Evolutionary conservation across 2,329 filamentous ascomycete species (phyloP).

Genomic region (Fusarium veterinarium): DNA sequence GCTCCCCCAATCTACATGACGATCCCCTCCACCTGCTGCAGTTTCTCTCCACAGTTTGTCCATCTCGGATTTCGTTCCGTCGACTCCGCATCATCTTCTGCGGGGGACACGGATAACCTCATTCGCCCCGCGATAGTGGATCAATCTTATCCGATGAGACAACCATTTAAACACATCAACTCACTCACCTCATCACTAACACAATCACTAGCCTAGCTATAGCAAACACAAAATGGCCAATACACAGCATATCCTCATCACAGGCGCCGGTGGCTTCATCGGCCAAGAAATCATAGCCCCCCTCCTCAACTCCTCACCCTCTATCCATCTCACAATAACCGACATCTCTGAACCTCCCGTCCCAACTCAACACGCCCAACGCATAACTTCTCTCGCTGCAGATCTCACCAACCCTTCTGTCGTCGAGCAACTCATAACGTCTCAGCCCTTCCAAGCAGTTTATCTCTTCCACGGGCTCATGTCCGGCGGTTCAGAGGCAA

Average conservation of each 20-base stretch:
- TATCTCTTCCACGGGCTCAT: constrained; percentile 74
- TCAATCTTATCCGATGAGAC: constrained; percentile 9
- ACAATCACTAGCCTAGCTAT: neutral
- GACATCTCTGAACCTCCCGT: constrained; percentile 66
- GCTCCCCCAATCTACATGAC: neutral
- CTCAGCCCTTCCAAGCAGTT: constrained; percentile 55
- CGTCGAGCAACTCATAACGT: constrained; percentile 46
- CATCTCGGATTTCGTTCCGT: constrained; percentile 35
- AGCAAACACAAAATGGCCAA: constrained; percentile 22
- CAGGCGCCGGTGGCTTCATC: constrained; percentile 72
- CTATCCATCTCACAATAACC: constrained; percentile 62
- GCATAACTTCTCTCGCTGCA: constrained; percentile 40
- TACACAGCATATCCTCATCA: constrained; percentile 64
- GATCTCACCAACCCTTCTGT: constrained; percentile 38
- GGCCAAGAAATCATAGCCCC: constrained; percentile 69
- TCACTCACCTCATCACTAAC: neutral
- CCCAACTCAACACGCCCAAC: constrained; percentile 52
- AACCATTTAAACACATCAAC: neutral
- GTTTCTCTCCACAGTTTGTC: neutral
- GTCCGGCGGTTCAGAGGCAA: constrained; percentile 70
- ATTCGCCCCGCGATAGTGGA: constrained; percentile 32
- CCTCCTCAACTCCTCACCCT: constrained; percentile 57
- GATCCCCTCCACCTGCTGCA: neutral
- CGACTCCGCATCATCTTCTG: constrained; percentile 26
- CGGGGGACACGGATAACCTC: constrained; percentile 31